Base-by-base conservation (phyloP, 2,329 filamentous ascomycete genomes). In the Microdochium paspali region DNA sequence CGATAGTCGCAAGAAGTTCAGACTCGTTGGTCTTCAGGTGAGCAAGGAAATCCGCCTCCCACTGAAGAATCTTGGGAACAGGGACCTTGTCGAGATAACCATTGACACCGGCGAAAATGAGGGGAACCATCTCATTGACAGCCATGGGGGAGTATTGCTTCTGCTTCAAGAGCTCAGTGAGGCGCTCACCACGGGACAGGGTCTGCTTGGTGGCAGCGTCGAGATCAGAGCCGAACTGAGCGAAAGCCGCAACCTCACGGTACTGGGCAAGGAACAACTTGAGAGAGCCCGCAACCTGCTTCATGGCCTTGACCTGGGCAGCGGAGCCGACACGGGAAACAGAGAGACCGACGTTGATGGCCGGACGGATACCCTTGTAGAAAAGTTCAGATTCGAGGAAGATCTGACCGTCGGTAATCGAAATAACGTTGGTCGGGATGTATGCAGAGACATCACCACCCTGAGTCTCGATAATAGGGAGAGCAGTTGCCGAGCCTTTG, bases 221-320 rank as follows among this genome's bases (percentile, higher is more conserved):
- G 61, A 98, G 80, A 81, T 98, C 93, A 68, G 93, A 98, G 85
- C 93, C 93, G 83, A 98, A 98, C 78, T 98, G 93, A 63, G 93
- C 91, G 76, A 98, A 98, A 62, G 93, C 93, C 66, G 93, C 93
- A 56, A 98, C 93, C 76, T 98, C 93, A 93, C 93, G 93, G 84
- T 98, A 98, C 80, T 98, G 93, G 65, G 93, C 93, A 87, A 98
- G 88, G 90, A 97, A 98, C 63, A 98, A 90, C 85, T 98, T 98
- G 68, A 98, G 81, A 61, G 91, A 97, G 83, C 93, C 93, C 66
- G 93, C 93, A 64, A 98, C 93, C 82, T 98, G 93, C 85, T 98
- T 98, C 93, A 98, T 98, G 77, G 93, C 90, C 88, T 97, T 98
- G 73, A 97, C 83, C 83, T 98, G 93, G 69, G 93, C 93, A 71